Evolutionary conservation across 2,329 filamentous ascomycete species (phyloP).

Genomic region (Penicillium sp.): DNA sequence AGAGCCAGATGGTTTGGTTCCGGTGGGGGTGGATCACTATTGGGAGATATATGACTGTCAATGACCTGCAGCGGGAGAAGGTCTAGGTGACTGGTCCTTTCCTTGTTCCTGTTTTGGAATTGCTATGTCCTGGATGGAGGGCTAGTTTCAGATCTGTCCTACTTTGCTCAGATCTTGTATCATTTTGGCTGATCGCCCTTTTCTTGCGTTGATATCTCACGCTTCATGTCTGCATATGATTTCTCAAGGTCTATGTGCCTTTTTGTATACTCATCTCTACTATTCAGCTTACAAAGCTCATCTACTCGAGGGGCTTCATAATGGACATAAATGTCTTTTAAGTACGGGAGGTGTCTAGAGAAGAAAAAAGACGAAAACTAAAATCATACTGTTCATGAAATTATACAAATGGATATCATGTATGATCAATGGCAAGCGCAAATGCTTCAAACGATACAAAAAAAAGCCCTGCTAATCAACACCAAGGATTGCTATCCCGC

Average conservation of each 20-base stretch:
- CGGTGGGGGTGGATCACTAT: conserved; percentile 91
- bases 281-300: background rate
- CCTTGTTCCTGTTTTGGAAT: background rate
- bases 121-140: background rate
- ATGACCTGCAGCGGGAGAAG: conserved; percentile 70
- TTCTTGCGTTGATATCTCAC: background rate
- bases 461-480: background rate
- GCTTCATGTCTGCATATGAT: conserved; percentile 4
- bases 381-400: background rate
- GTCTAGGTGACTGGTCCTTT: conserved; percentile 23
- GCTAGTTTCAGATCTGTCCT: background rate
- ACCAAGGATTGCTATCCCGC: conserved; percentile 14
- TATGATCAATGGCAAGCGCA: background rate
- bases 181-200: background rate
- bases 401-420: conserved; percentile 4
- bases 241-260: background rate
- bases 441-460: background rate
- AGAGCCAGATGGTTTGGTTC: conserved; percentile 98
- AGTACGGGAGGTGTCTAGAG: background rate
- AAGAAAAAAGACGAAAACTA: background rate
- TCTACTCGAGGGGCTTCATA: background rate
- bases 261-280: conserved; percentile 2
- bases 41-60: conserved; percentile 92
- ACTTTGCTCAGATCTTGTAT: background rate
- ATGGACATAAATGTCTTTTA: background rate